Percentiles rank a stretch among this genome's conserved stretches.
phyloP scores from a whole-genome alignment of 2,329 filamentous ascomycete genomes.

The Cadophora luteo-olivacea region DNA sequence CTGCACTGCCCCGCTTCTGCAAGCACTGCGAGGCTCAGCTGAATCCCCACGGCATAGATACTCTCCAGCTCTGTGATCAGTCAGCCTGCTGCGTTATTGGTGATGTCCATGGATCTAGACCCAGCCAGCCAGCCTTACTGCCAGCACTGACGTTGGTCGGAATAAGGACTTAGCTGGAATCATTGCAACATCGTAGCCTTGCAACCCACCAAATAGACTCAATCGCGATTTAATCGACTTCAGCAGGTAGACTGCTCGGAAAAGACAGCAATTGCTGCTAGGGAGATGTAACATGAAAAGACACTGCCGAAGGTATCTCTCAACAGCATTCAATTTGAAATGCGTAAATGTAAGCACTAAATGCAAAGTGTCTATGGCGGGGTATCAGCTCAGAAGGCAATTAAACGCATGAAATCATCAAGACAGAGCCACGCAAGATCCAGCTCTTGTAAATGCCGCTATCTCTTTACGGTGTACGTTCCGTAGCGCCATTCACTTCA shows the following conservation, averaged over 20 bases:
- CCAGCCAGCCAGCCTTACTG: no score
- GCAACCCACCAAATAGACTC: not conserved
- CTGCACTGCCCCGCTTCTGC: not conserved
- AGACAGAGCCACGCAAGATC: conserved; percentile 1
- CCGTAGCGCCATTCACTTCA: not conserved
- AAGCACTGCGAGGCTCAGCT: not conserved
- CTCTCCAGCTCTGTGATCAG: not conserved
- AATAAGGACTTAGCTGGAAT: no score
- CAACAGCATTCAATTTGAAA: not conserved
- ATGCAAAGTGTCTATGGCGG: conserved; percentile 17
- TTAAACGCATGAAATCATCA: not conserved
- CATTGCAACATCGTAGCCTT: not conserved
- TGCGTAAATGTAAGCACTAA: conserved; percentile 18
- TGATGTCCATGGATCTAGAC: not conserved
- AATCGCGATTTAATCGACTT: not conserved
- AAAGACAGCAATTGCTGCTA: not conserved
- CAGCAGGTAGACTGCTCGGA: not conserved
- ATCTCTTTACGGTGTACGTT: not conserved
- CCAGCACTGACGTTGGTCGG: no score
- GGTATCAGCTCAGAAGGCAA: conserved; percentile 18
- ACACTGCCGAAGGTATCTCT: not conserved
- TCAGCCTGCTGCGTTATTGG: not conserved
- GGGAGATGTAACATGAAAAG: not conserved
- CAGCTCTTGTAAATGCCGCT: conserved; percentile 12
- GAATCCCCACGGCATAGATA: not conserved